Base-by-base conservation (phyloP, 139 green algal species). In the Coelastrella sp. region DNA sequence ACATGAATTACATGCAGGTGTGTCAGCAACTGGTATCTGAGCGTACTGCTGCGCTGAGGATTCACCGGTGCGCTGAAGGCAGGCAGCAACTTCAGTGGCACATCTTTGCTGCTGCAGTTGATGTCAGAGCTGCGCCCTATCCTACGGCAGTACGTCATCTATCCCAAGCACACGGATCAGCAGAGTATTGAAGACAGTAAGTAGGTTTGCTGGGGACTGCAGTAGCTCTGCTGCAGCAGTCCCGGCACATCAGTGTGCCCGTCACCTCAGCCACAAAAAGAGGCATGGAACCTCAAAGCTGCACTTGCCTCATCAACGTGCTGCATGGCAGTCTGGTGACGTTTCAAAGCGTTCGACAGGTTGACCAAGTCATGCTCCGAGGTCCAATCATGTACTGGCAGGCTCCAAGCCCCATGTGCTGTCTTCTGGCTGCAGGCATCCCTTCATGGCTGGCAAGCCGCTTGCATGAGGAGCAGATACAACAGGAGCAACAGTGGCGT, bases 1-100 rank as follows among this genome's bases (percentile, higher is more conserved):
- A 88, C 68, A 88, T 77, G 23, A 80, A 19, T 16, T 57, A 88
- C 83, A 80, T 59, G 66, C 64, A 88, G 68, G 83, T 88, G 54
- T 19, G 11, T 80, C 56, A 82, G 47, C 32, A 64, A n/a, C n/a
- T n/a, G n/a, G n/a, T n/a, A n/a, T n/a, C n/a, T n/a, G n/a, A n/a
- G n/a, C 0, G 7, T 83, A 13, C 78, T 68, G 78, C 56, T 71
- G 57, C 5, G 2, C 56, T n/a, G n/a, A n/a, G n/a, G n/a, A n/a
- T n/a, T n/a, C n/a, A n/a, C n/a, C n/a, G n/a, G n/a, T n/a, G n/a
- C n/a, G n/a, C n/a, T n/a, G n/a, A n/a, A n/a, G n/a, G n/a, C n/a
- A n/a, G n/a, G n/a, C n/a, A n/a, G n/a, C n/a, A n/a, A n/a, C n/a
- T n/a, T n/a, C n/a, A n/a, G n/a, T n/a, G n/a, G n/a, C n/a, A 7